Base-by-base conservation (phyloP, 75 land plant species). In the Pinus tabuliformis region DNA sequence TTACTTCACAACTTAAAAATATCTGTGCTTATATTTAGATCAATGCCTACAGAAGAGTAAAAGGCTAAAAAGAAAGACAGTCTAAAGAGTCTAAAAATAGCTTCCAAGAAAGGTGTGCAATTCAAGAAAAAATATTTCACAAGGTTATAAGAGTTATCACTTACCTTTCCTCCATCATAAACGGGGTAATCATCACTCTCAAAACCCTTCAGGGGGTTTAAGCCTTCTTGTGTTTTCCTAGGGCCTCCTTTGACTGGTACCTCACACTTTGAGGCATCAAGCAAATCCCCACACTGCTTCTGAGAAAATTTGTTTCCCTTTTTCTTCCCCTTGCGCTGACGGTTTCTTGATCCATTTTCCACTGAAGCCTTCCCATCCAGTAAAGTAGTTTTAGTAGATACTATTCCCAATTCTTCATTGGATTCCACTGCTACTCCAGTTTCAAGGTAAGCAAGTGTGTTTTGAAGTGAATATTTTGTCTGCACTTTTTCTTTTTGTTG, bases 401-500 rank as follows among this genome's bases (percentile, higher is more conserved):
- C 58, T 14, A n/a, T 57, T 54, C 78, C 84, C 28, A 13, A 8
- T 73, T 73, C 74, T 26, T 72, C 57, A 77, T 33, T 59, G 22
- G 22, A 5, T 71, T 9, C 20, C 17, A 70, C 13, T 57, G 37
- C 17, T 54, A 83, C 33, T 58, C 91, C 89, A 78, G 82, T 77
- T 22, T 95, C 99, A 76, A 97, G 89, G 20, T 83, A 85, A 59
- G 75, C 75, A 78, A 97, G 91, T 26, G 87, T 86, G 70, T 65
- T 76, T 73, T 88, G 83, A 79, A 97, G 72, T 13, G 60, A 76
- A 13, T 58, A 7, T 70, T 81, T 92, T 1, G 88, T 89, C 57
- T 81, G 85, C 49, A 97, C 90, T 84, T 97, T 97, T 76, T 86
- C 89, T 74, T 87, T 58, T 77, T 97, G 99, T 68, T 97, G 99